A percentile compares a stretch with the other conserved stretches of the same genome.
Conservation (phyloP, 345 rosid species). For the Eucalyptus microcorys region DNA sequence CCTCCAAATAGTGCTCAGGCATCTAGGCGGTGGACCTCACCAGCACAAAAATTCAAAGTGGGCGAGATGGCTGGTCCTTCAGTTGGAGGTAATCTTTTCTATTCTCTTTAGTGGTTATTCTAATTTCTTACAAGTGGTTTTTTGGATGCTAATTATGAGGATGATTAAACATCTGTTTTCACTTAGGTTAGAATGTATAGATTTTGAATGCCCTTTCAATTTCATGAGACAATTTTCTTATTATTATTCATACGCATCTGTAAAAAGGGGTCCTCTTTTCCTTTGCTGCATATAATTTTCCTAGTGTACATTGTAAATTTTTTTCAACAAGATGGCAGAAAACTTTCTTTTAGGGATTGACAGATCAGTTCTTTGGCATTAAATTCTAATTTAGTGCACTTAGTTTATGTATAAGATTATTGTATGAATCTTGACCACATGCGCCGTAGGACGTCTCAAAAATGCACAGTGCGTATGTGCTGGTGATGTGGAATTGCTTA, state of each 20-base stretch:
- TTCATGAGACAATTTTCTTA: neutral
- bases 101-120: neutral
- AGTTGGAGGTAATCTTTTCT: constrained; percentile 22
- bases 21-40: constrained; percentile 52
- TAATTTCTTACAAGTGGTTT: neutral
- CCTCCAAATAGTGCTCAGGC: constrained; percentile 39
- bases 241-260: neutral
- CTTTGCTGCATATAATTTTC: neutral
- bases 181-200: neutral
- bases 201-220: neutral
- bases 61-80: constrained; percentile 28
- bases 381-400: neutral
- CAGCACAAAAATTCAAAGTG: constrained; percentile 22
- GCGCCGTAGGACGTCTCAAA: neutral
- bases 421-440: neutral
- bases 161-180: neutral
- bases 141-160: neutral
- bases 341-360: neutral
- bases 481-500: neutral
- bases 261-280: neutral
- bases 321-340: neutral
- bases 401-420: neutral
- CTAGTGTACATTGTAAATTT: neutral
- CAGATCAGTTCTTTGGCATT: neutral
- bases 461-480: neutral